Evolutionary conservation across 108 stramenopile species (phyloP), one percentile per base, ranked within the genome.

Genomic region (Bacterosira constricta): DNA sequence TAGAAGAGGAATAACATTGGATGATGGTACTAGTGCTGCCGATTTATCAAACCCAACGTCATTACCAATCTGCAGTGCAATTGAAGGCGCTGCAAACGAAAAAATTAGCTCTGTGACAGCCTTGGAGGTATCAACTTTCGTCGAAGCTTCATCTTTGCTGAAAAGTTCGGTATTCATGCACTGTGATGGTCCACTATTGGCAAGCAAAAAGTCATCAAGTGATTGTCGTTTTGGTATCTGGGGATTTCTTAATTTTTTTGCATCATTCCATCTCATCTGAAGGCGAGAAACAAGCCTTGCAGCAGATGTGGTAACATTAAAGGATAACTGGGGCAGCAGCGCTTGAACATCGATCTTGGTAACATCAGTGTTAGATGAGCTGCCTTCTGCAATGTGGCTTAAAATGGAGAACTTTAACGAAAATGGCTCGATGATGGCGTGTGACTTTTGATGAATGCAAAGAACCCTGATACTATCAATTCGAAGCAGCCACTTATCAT

Each of bases 231-330:
- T 53, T 23, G 18, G 58, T 30, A n/a, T n/a, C n/a, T 53, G 15
- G 25, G 38, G 20, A 47, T 66, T 42, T 65, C 62, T 45, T 18
- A 23, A 25, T n/a, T n/a, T n/a, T 30, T 44, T 51, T 27, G 60
- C 61, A 17, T 72, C 58, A 49, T 39, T 46, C 42, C 53, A 41
- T 66, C 79, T 41, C 6, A 27, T 53, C 51, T 63, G 58, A 15
- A 90, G 79, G 1, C 86, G 76, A 21, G 63, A 58, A n/a, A 86
- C 64, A 17, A 90, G 61, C 13, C 76, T 75, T 6, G 86, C 71
- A 2, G 90, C 67, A 30, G 87, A 90, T 3, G 90, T 81, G 11
- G 76, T 86, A 51, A 88, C 37, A 63, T 90, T 90, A 74, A 90
- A 88, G 9, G 76, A 79, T 13, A 90, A 71, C 10, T 86, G 69